These are phyloP conservation scores for Closterium sp. DNA, from an alignment of 139 green algal genomes.

Conservation along the genomic window DNA sequence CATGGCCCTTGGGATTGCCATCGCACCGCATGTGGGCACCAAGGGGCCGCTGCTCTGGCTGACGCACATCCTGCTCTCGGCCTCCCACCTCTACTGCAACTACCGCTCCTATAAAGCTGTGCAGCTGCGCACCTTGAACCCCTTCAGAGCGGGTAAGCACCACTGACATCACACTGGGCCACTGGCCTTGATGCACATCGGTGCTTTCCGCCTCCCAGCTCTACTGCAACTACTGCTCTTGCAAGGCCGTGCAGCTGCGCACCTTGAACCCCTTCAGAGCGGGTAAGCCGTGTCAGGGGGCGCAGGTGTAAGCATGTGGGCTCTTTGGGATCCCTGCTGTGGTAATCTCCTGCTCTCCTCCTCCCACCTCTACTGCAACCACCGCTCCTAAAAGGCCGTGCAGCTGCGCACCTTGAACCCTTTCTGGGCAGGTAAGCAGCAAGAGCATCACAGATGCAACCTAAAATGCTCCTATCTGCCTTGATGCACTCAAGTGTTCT, in stretches of 20 bases:
- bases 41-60: background rate
- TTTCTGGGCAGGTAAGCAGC: background rate
- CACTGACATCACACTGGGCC: background rate
- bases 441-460: no score
- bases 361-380: constrained; percentile 35
- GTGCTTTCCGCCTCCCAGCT: constrained; percentile 6
- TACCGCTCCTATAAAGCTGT: constrained; percentile 36
- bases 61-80: constrained; percentile 4
- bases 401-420: constrained; percentile 20
- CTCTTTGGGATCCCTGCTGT: no score
- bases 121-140: constrained; percentile 46
- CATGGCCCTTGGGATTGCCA: constrained; percentile 32
- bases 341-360: background rate
- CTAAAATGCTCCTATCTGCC: no score
- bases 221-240: constrained; percentile 42
- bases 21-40: constrained; percentile 14
- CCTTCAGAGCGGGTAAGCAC: constrained; percentile 22
- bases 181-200: no score
- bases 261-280: constrained; percentile 6
- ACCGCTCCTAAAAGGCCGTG: constrained; percentile 37
- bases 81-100: constrained; percentile 38
- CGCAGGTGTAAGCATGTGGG: no score
- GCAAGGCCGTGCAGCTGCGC: constrained; percentile 42
- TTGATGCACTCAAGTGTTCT: no score
- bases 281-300: no score